Evolutionary conservation across 2,329 filamentous ascomycete species (phyloP).

Genomic region (Aspergillus versicolor): DNA sequence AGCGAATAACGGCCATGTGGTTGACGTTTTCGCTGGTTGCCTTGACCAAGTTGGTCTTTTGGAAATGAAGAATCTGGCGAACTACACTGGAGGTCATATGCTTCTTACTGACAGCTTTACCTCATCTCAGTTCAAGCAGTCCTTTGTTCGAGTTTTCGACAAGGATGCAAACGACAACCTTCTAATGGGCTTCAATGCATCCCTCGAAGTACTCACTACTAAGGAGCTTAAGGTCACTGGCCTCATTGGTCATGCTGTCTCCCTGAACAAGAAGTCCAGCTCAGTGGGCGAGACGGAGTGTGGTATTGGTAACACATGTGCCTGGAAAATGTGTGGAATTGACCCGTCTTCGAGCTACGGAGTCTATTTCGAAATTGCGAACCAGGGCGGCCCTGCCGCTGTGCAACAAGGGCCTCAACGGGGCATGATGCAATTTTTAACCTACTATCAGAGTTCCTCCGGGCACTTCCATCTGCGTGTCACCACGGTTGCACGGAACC

Average conservation of each 20-base stretch:
- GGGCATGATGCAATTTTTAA: slow-evolving; percentile 96
- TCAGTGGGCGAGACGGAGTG: slow-evolving; percentile 98
- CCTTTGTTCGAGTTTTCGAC: slow-evolving; percentile 94
- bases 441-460: slow-evolving; percentile 96
- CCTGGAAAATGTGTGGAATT: slow-evolving; percentile 99
- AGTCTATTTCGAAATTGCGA: slow-evolving; percentile 96
- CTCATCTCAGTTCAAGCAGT: slow-evolving; percentile 99
- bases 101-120: slow-evolving; percentile 98
- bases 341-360: slow-evolving; percentile 92
- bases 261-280: slow-evolving; percentile 95
- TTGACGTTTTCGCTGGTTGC: slow-evolving; percentile 97
- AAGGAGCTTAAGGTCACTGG: slow-evolving; percentile 98
- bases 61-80: slow-evolving; percentile 97
- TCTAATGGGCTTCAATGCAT: slow-evolving; percentile 97
- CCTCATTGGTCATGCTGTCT: slow-evolving; percentile 93
- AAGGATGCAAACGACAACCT: slow-evolving; percentile 94
- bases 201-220: slow-evolving; percentile 91
- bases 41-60: slow-evolving; percentile 94
- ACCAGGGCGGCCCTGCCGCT: slow-evolving; percentile 80
- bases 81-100: slow-evolving; percentile 96
- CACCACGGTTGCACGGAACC: slow-evolving; percentile 85
- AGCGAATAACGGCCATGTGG: slow-evolving; percentile 93
- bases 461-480: slow-evolving; percentile 95
- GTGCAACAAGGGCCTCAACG: slow-evolving; percentile 86
- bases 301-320: slow-evolving; percentile 96